Evolutionary conservation across 1,284 basidiomycete genomes (phyloP).

Genomic region (Rhodotorula sp.): DNA sequence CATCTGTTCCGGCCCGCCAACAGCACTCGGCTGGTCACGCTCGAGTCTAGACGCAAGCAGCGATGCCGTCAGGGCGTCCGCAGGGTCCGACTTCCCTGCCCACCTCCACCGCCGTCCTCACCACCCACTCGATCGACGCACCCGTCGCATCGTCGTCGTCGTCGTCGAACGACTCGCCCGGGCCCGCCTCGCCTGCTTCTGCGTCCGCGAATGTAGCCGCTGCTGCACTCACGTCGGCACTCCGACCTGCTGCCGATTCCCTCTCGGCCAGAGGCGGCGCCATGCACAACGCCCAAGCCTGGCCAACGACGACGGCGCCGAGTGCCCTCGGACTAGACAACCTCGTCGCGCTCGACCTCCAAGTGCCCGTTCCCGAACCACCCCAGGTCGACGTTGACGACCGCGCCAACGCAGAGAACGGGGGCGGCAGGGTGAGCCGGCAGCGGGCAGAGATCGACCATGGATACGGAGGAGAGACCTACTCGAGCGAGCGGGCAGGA

Average conservation of each 20-base stretch:
- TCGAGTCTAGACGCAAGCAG: too few relatives aligned
- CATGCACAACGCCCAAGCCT: conserved; percentile 22
- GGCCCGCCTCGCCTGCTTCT: too few relatives aligned
- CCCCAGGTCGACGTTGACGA: conserved; percentile 10
- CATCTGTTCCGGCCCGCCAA: too few relatives aligned
- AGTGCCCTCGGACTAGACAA: conserved; percentile 15
- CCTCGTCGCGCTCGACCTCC: conserved; percentile 34
- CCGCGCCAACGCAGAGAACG: not conserved
- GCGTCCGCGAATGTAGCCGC: not conserved
- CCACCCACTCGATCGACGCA: too few relatives aligned
- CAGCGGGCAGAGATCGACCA: conserved; percentile 19
- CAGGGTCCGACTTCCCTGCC: conserved; percentile 2
- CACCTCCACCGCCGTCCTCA: conserved; percentile 13
- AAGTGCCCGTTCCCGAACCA: conserved; percentile 9
- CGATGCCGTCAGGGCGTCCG: not conserved
- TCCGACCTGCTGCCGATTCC: conserved; percentile 24
- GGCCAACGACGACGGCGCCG: not conserved
- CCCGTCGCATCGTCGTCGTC: not conserved
- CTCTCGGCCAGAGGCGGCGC: conserved; percentile 28
- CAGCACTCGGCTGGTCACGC: too few relatives aligned
- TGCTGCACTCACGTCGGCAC: conserved; percentile 24
- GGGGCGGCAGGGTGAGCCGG: conserved; percentile 3
- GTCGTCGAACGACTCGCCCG: too few relatives aligned
- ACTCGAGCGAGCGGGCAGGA: not conserved
- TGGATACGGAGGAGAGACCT: conserved; percentile 37